Percentiles rank a stretch among this genome's conserved stretches.
These are phyloP conservation scores for Ceratocystis albifundus DNA, from an alignment of 2,329 filamentous ascomycete genomes.

Conservation along the genomic window DNA sequence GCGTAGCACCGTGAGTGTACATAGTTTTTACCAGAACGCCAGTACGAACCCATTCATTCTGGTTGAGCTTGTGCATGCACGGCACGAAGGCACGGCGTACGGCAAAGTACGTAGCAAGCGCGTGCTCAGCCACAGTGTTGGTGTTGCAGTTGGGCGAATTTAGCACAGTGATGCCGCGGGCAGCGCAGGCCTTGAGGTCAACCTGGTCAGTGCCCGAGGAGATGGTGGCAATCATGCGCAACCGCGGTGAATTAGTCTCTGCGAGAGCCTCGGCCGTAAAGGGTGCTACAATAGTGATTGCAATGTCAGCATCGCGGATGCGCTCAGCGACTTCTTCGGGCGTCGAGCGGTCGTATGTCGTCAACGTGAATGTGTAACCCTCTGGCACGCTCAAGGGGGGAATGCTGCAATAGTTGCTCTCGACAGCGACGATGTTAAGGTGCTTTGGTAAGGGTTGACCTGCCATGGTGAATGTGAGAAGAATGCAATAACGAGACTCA, in stretches of 20 bases:
- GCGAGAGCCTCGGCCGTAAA: slow-evolving; percentile 23
- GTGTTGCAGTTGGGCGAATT: slow-evolving; percentile 74
- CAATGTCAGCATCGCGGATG: slow-evolving; percentile 27
- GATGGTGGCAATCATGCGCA: slow-evolving; percentile 24
- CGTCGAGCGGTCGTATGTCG: slow-evolving; percentile 15
- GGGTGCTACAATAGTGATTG: slow-evolving; percentile 26
- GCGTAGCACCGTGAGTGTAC: neutral
- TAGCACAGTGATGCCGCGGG: slow-evolving; percentile 64
- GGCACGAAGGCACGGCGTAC: slow-evolving; percentile 22
- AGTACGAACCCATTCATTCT: slow-evolving; percentile 5
- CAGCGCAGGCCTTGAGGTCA: slow-evolving; percentile 59
- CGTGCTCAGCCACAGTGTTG: slow-evolving; percentile 67
- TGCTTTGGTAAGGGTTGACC: slow-evolving; percentile 12
- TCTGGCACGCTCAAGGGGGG: slow-evolving; percentile 21
- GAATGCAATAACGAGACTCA: neutral
- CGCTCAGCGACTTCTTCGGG: slow-evolving; percentile 17
- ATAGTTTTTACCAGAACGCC: slow-evolving; percentile 13
- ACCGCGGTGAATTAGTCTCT: slow-evolving; percentile 24
- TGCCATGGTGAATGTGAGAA: neutral
- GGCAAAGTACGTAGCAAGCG: slow-evolving; percentile 61
- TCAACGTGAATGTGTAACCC: slow-evolving; percentile 17
- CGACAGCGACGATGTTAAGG: slow-evolving; percentile 21
- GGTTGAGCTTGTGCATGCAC: slow-evolving; percentile 5
- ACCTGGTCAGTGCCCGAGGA: slow-evolving; percentile 72
- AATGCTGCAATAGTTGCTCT: slow-evolving; percentile 18